Base-by-base conservation (phyloP, 192 early-diverging fungal species). In the Coemansia sp. region DNA sequence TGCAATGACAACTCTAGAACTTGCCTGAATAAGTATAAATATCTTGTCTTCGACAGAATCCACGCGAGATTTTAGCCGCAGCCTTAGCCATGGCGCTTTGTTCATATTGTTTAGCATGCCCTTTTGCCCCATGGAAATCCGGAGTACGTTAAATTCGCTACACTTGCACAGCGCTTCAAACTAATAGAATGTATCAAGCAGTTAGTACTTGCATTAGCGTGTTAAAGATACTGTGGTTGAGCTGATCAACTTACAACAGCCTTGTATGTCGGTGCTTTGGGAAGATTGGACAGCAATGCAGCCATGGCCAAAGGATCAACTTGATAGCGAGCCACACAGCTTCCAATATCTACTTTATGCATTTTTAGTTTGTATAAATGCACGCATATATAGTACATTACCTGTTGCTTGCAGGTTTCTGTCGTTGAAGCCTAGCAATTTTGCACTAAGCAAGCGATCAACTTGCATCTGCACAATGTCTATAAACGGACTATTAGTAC, bases 101-200 rank as follows among this genome's bases (percentile, higher is more conserved):
- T 64, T 68, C 59, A 75, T 61, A 14, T 57, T 59, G 26, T 75
- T 69, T 4, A 75, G 50, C 13, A 65, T 50, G 16, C 72, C 51
- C 50, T 75, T 75, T 30, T 75, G 72, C 10, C 72, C 72, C 31
- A 37, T 23, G 5, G 57, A 55, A 43, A 75, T 61, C 8, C 48
- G 46, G 12, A 75, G 50, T 2, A 40, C 21, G 16, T 39, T 41
- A 52, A 75, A 69, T 31, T 61, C 72, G 8, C 65, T 23, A n/a
- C 54, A 57, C 11, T 15, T 10, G 18, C 65, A 58, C 1, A 75
- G 42, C 18, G 13, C 26, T n/a, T 65, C 53, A 19, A 74, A 15
- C 72, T 74, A 74, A 21, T 16, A 20, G 10, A 46, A 5, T 7
- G 44, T 3, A 20, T 3, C 21, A 20, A 30, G 46, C 23, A 26